phyloP scores from a whole-genome alignment of 352 stramenopile species.

The Phytophthora megakarya region DNA sequence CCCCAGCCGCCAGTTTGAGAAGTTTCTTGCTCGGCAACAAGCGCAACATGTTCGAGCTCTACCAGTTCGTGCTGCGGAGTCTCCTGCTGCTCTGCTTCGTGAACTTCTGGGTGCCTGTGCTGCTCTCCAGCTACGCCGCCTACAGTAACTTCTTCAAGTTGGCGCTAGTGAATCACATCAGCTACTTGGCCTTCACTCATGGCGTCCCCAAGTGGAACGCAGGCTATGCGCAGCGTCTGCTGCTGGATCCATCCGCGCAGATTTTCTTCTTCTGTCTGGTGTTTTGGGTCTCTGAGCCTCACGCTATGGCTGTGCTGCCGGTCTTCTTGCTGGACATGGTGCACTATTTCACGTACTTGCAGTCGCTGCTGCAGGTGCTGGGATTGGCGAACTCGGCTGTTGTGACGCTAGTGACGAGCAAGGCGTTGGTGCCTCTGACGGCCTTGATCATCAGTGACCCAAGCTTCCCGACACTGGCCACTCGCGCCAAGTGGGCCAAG shows the following conservation, averaged over 20 bases:
- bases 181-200: constrained; percentile 84
- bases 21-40: constrained; percentile 66
- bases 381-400: constrained; percentile 44
- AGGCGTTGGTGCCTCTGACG: constrained; percentile 60
- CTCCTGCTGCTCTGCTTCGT: constrained; percentile 75
- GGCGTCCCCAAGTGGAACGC: constrained; percentile 71
- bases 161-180: constrained; percentile 77
- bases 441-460: constrained; percentile 67
- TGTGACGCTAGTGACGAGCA: constrained; percentile 51
- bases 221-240: constrained; percentile 79
- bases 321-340: constrained; percentile 84
- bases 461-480: constrained; percentile 55
- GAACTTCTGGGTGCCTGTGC: constrained; percentile 69
- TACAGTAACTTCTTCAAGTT: constrained; percentile 86
- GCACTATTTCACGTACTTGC: constrained; percentile 69
- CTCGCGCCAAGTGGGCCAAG: constrained; percentile 76
- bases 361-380: constrained; percentile 64
- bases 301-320: constrained; percentile 76
- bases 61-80: constrained; percentile 70
- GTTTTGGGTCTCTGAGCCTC: constrained; percentile 83
- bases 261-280: constrained; percentile 86
- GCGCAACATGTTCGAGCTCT: constrained; percentile 67
- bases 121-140: constrained; percentile 46
- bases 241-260: constrained; percentile 83
- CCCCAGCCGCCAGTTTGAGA: constrained; percentile 36